phyloP scores from a whole-genome alignment of 495 filamentous ascomycete species.

The Glonium stellatum region DNA sequence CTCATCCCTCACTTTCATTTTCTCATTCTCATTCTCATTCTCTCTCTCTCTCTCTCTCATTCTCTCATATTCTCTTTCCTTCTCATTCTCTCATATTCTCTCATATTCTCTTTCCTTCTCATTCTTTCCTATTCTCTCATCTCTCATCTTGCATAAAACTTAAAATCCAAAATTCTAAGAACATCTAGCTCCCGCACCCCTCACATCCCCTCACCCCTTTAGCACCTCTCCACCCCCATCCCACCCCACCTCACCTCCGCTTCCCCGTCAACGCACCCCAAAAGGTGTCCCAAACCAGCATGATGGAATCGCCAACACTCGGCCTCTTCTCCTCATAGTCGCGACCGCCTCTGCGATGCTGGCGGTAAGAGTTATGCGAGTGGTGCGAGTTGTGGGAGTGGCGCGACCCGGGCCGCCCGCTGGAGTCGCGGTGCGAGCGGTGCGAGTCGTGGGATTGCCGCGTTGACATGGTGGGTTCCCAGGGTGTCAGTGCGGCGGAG shows the following conservation, averaged over 20 bases:
- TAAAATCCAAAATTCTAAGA: not conserved
- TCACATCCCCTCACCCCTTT: not conserved
- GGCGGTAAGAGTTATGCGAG: constrained; percentile 5
- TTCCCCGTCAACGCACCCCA: constrained; percentile 6
- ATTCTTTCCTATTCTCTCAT: not conserved
- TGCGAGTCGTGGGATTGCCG: not conserved
- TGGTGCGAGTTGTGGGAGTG: constrained; percentile 14
- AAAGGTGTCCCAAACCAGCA: constrained; percentile 15
- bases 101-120: no score
- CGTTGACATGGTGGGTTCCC: no score
- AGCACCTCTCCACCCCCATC: not conserved
- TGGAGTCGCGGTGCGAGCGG: not conserved
- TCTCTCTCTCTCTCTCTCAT: not conserved
- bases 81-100: no score
- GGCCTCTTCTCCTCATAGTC: constrained; percentile 11
- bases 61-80: no score
- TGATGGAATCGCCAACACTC: constrained; percentile 18
- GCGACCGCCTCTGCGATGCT: not conserved
- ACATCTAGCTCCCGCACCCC: no score
- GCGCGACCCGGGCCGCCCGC: not conserved
- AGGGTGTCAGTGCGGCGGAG: no score
- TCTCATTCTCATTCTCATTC: no score
- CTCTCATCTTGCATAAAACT: no score
- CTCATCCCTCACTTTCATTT: no score
- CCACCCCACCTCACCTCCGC: not conserved